These are phyloP conservation scores for Diaporthe citrichinensis DNA, from an alignment of 2,329 filamentous ascomycete species.

Conservation along the genomic window DNA sequence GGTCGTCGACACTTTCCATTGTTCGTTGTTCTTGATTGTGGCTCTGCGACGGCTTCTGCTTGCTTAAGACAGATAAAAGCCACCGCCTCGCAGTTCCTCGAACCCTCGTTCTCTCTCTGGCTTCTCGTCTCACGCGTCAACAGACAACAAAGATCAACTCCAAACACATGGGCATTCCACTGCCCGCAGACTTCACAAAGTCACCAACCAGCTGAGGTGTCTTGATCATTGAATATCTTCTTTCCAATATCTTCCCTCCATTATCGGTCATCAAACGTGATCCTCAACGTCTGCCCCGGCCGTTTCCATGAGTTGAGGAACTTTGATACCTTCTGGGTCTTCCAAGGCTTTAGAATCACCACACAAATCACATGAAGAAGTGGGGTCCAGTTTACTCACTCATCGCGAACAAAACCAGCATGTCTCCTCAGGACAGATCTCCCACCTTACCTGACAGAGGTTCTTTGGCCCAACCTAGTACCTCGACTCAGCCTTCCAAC, in stretches of 20 bases:
- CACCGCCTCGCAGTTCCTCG: neutral
- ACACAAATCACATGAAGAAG: neutral
- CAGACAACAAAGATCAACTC: neutral
- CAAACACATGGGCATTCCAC: neutral
- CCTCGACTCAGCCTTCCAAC: neutral
- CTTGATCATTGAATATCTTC: neutral
- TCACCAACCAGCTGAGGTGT: neutral
- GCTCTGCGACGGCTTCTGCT: neutral
- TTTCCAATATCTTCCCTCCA: neutral
- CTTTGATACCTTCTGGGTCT: neutral
- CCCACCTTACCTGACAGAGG: neutral
- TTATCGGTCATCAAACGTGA: neutral
- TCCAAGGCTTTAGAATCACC: neutral
- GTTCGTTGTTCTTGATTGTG: neutral
- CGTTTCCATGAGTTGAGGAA: neutral
- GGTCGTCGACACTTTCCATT: neutral
- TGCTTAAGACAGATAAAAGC: neutral
- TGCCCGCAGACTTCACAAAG: neutral
- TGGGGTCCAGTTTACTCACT: neutral
- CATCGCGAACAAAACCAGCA: neutral
- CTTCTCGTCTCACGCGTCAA: neutral
- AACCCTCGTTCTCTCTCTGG: neutral
- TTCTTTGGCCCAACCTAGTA: neutral
- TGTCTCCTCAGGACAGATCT: neutral
- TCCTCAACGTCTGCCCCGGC: neutral